Base-by-base conservation (phyloP, 805 yeast species). In the Alloascoidea hylecoeti region DNA sequence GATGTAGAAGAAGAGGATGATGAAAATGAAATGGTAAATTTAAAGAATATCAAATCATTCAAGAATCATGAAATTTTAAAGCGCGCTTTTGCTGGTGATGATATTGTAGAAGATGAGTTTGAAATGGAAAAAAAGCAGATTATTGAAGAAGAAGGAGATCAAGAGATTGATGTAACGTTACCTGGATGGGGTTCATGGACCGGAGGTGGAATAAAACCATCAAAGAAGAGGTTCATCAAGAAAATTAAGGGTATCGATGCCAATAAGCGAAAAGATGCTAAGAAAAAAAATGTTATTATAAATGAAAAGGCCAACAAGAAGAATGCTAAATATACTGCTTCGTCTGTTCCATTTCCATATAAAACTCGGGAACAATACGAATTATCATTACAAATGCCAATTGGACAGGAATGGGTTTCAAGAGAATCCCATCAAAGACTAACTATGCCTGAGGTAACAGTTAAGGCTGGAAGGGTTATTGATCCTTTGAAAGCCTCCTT, bases 181-280 rank as follows among this genome's bases (percentile, higher is more conserved):
- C 97, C 96, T 2, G 98, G 98, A 1, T 92, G 97, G 96, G 97
- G 97, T 36, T 82, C 80, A 34, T 92, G 98, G 98, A 81, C 89
- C 6, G 96, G 96, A 30, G 73, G 70, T 5, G 67, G 68, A 15
- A 53, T 60, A 53, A 14, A 62, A 53, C 61, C 55, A 42, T 68
- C 69, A 52, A 75, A 72, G 53, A 70, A 73, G 52, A 79, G 75
- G 53, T 66, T 80, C 40, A 66, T 78, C 27, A 74, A 80, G 48
- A 82, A 74, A 46, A 63, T 83, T 17, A 74, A 78, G 49, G 97
- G 98, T 36, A 76, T 86, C 37, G 67, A 69, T 23, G 66, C 69
- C 43, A 75, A 80, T 47, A 73, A 77, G 53, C 75, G 98, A 57
- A 70, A 66, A 54, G 97, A 92, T 56, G 78, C 76, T 53, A 67